Percentiles rank a stretch among this genome's conserved stretches.
phyloP scores from a whole-genome alignment of 805 yeast genomes.

The Candida cerambycidarum region DNA sequence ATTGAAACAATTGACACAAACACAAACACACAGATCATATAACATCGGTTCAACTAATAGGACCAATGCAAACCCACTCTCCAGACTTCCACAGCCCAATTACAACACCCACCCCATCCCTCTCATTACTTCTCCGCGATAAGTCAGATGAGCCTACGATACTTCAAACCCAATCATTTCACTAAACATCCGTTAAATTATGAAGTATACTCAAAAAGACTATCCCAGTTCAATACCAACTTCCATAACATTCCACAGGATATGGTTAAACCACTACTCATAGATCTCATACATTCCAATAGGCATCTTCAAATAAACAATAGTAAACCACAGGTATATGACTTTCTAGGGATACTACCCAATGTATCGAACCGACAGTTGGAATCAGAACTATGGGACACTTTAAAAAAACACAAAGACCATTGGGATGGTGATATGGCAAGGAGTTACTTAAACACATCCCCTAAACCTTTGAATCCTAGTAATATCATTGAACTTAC shows the following conservation, averaged over 20 bases:
- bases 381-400: constrained; percentile 3
- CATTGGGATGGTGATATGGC: neutral
- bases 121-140: too few relatives aligned
- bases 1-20: too few relatives aligned
- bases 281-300: constrained; percentile 25
- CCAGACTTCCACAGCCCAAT: too few relatives aligned
- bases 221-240: neutral
- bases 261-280: constrained; percentile 4
- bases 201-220: constrained; percentile 3
- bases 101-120: too few relatives aligned
- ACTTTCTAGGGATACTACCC: constrained; percentile 6
- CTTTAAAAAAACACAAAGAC: neutral
- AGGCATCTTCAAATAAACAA: constrained; percentile 18
- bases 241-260: neutral
- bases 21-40: too few relatives aligned
- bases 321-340: neutral
- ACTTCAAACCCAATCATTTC: constrained; percentile 4
- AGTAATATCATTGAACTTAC: constrained; percentile 4
- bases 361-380: neutral
- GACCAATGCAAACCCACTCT: too few relatives aligned
- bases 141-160: too few relatives aligned
- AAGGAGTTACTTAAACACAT: constrained; percentile 4
- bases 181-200: constrained; percentile 3
- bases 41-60: too few relatives aligned
- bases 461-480: constrained; percentile 8